phyloP scores from a whole-genome alignment of 2,329 filamentous ascomycete genomes.

The Colletotrichum scovillei region DNA sequence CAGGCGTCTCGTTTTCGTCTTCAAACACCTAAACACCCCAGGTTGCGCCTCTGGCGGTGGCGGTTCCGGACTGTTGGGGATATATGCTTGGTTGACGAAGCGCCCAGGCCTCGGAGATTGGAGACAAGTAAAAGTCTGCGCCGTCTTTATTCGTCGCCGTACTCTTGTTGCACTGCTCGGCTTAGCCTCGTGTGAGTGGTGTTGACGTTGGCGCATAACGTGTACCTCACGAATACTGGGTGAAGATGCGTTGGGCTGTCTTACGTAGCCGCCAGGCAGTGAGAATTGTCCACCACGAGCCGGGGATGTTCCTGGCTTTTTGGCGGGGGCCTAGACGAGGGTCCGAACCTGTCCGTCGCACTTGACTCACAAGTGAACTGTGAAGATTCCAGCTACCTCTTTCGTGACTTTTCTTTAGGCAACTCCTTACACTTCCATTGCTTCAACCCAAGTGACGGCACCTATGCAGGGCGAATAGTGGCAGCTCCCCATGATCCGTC shows the following conservation, averaged over 20 bases:
- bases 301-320: conserved; percentile 25
- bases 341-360: background rate
- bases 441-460: background rate
- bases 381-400: background rate
- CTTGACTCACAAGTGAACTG: conserved; percentile 8
- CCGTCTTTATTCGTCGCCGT: background rate
- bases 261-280: conserved; percentile 32
- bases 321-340: conserved; percentile 1
- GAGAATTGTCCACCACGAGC: conserved; percentile 3
- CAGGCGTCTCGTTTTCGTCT: background rate
- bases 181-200: conserved; percentile 14
- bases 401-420: background rate
- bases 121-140: conserved; percentile 5
- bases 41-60: background rate
- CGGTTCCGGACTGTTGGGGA: background rate
- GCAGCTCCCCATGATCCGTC: background rate
- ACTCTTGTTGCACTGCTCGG: background rate
- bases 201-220: conserved; percentile 34
- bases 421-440: background rate
- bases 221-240: background rate
- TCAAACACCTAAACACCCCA: conserved; percentile 1
- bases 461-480: background rate
- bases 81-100: conserved; percentile 29
- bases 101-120: conserved; percentile 21
- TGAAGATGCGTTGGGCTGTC: conserved; percentile 18